Base-by-base conservation (phyloP, 169 alveolate species). In the Eimeria sp. region DNA sequence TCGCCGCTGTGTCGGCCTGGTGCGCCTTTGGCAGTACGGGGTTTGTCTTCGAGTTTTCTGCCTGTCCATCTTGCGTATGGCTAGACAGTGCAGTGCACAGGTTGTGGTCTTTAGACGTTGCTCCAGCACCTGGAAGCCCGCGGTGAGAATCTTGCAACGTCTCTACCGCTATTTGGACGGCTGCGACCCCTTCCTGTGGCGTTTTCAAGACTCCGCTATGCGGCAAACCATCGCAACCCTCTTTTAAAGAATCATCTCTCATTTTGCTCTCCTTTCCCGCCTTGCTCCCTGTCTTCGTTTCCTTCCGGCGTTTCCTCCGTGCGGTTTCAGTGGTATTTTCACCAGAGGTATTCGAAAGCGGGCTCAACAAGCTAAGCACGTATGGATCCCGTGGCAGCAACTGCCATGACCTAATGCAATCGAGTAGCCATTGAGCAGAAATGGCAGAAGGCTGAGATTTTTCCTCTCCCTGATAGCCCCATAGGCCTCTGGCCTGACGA, bases 401-500 rank as follows among this genome's bases (percentile, higher is more conserved):
- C 83, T 66, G 85, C 94, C 94, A 87, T n/a, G 25, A 43, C 23
- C 66, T 25, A 52, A 87, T 66, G 58, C 94, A 87, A 25, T 87
- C 94, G 20, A 87, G 94, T 37, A 87, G 94, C 94, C 94, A 87
- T 68, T 87, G 82, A 43, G 94, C 20, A 33, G 68, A 87, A 10
- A 87, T n/a, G 6, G 83, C 68, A 25, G n/a, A 4, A 43, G 83
- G 94, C 68, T 54, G 40, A 40, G 52, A 25, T 40, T 4, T 25
- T 49, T 27, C 83, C 62, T 85, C 91, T 87, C 58, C 54, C 37
- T 58, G 68, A 30, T 27, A 8, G 16, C 20, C 66, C 80, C 94
- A 87, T 1, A 87, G 56, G 66, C 94, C 94, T 56, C 94, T 62
- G 66, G 94, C 94, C 64, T 87, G 94, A 83, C 94, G 82, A 3